phyloP scores from a whole-genome alignment of 192 early-diverging fungal species.

The Thoreauomyces humboldtii region DNA sequence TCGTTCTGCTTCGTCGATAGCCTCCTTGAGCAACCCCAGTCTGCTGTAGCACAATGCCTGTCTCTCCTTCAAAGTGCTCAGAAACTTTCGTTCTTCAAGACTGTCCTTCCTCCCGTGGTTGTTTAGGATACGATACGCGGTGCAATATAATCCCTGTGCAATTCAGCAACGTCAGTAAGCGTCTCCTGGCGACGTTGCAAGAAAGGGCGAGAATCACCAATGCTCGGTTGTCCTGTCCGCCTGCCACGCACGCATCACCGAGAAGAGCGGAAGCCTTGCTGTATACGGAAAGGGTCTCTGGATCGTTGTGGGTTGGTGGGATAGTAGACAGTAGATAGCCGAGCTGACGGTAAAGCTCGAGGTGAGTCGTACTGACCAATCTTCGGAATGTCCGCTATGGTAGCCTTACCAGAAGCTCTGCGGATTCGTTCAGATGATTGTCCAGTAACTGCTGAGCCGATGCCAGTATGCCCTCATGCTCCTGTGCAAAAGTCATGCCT shows the following conservation, averaged over 20 bases:
- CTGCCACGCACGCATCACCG: not conserved
- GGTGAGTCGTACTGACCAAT: not conserved
- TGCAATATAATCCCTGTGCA: slow-evolving; percentile 4
- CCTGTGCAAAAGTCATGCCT: no score
- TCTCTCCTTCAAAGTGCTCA: slow-evolving; percentile 4
- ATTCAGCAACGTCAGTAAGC: not conserved
- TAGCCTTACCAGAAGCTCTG: slow-evolving; percentile 3
- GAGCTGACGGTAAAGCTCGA: not conserved
- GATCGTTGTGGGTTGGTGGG: not conserved
- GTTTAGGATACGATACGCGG: not conserved
- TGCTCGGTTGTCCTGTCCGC: not conserved
- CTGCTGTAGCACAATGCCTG: not conserved
- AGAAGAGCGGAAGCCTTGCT: not conserved
- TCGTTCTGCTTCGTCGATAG: not conserved
- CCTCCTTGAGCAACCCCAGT: not conserved
- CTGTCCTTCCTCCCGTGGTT: not conserved
- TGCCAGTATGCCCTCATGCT: not conserved
- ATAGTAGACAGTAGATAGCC: not conserved
- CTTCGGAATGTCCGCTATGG: not conserved
- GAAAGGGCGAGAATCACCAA: not conserved
- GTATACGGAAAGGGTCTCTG: not conserved
- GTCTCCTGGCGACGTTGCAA: no score
- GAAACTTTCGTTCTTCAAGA: not conserved
- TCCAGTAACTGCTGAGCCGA: not conserved
- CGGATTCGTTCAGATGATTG: not conserved